These are phyloP conservation scores for Sporothrix globosa DNA, from an alignment of 2,329 filamentous ascomycete genomes.

Conservation along the genomic window DNA sequence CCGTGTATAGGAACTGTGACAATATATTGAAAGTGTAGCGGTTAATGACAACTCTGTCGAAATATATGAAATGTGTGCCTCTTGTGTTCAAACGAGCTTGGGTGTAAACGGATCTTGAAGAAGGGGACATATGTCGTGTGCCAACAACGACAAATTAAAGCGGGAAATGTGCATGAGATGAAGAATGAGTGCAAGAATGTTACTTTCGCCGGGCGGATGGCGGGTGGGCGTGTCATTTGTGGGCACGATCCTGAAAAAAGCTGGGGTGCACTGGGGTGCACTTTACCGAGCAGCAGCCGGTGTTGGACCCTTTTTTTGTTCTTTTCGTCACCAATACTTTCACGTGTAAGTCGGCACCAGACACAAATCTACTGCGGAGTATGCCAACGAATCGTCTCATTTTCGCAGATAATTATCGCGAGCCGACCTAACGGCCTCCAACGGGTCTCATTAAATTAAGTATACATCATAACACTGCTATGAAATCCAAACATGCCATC, in stretches of 20 bases:
- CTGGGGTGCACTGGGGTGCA: too few species aligned
- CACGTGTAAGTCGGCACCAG: conserved; percentile 26
- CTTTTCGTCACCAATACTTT: conserved; percentile 7
- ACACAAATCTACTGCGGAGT: background rate
- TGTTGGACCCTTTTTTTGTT: conserved; percentile 3
- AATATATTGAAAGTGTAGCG: background rate
- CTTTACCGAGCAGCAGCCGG: conserved; percentile 35
- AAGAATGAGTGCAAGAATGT: background rate
- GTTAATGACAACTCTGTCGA: background rate
- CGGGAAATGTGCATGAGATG: too few species aligned
- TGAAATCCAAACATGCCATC: background rate
- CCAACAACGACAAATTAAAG: background rate
- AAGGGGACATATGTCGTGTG: conserved; percentile 11
- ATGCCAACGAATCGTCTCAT: background rate
- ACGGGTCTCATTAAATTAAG: background rate
- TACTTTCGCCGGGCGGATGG: conserved; percentile 26
- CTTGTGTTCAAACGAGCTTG: background rate
- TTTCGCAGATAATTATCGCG: background rate
- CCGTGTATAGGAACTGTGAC: conserved; percentile 10
- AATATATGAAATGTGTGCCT: background rate
- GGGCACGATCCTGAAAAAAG: conserved; percentile 10
- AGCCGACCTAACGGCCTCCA: background rate
- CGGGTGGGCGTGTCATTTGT: conserved; percentile 1
- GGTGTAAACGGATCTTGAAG: background rate
- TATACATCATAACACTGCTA: background rate